Base-by-base conservation (phyloP, 106 monocot genomes). In the Chionographis japonica region DNA sequence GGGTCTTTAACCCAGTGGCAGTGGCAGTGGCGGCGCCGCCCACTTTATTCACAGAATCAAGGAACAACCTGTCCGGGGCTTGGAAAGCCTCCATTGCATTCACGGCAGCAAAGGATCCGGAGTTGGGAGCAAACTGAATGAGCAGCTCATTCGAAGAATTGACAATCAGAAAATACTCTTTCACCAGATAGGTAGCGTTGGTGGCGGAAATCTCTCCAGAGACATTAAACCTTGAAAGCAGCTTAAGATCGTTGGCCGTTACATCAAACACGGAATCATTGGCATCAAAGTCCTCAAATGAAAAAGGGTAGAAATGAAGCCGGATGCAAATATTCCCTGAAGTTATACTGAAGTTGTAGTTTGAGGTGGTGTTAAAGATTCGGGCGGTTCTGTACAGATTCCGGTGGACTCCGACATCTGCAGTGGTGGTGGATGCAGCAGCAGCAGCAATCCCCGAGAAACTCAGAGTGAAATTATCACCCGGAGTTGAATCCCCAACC, bases 61-160 rank as follows among this genome's bases (percentile, higher is more conserved):
- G 51, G 43, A 84, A 77, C 50, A 73, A 52, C n/a, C 62, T 39
- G 54, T 77, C 69, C 3, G 58, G 50, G n/a, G 79, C 49, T 2
- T 85, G 88, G 12, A 92, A 56, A 0, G 88, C 38, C 72, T 92
- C 92, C 14, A 92, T 81, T 17, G 88, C 92, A 76, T 85, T 92
- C 15, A 92, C 56, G 57, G 83, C 85, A 11, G 88, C 92, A 76
- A 85, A 77, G 2, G 80, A 83, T 27, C 61, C 79, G 17, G 58
- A 37, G 14, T 61, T n/a, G 0, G 92, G 88, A 15, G 10, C 37
- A 56, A 92, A 76, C 67, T 72, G 73, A 39, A 92, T 58, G 50
- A 5, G 43, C 37, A 92, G 66, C 6, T 54, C 40, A 27, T 42
- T 38, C 0, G 59, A 77, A n/a, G n/a, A n/a, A 15, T 41, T 65